Base-by-base conservation (phyloP, 1,284 basidiomycete species). In the Ceratobasidium sp. region DNA sequence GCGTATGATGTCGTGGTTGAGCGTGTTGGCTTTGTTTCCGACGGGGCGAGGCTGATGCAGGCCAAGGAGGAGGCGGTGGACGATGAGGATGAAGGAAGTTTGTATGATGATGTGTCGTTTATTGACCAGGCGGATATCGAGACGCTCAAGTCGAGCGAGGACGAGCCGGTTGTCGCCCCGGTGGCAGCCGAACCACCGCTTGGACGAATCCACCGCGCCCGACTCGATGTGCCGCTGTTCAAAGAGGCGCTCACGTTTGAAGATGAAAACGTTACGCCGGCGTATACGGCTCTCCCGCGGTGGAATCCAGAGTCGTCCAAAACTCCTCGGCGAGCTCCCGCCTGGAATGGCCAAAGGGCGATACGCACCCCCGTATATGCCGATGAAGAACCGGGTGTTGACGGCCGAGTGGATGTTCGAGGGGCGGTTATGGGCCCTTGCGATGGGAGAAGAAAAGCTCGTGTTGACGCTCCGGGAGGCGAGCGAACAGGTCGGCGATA, bases 91-190 rank as follows among this genome's bases (percentile, higher is more conserved):
- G 43, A 62, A 34, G 58, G 58, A 10, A 64, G 58, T 25, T 34
- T 64, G 17, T 64, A 64, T 47, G 58, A 64, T 27, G 58, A 52
- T 52, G 20, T 64, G 6, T 64, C 58, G 45, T 13, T 64, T 2
- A 40, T 64, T 17, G 40, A 64, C 58, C 58, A 64, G 47, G 58
- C 58, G 45, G 58, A 64, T 40, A 64, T 64, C 34, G 58, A 64
- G 25, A 64, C 58, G 4, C 58, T 64, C 58, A 64, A 64, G 32
- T 64, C 58, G 31, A 50, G 45, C 22, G 29, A 34, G 20, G 58
- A 64, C 32, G 58, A 64, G 34, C 10, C 10, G 7, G n/a, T 12
- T 20, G 32, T 6, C 29, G 45, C 49, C 7, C 13, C 22, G 20
- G 32, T 20, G 3, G 29, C 27, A n/a, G 45, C 5, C 6, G 17